Percentiles rank a stretch among this genome's conserved stretches.
Conservation (phyloP, 169 alveolate species). For the Babesia gibsoni region DNA sequence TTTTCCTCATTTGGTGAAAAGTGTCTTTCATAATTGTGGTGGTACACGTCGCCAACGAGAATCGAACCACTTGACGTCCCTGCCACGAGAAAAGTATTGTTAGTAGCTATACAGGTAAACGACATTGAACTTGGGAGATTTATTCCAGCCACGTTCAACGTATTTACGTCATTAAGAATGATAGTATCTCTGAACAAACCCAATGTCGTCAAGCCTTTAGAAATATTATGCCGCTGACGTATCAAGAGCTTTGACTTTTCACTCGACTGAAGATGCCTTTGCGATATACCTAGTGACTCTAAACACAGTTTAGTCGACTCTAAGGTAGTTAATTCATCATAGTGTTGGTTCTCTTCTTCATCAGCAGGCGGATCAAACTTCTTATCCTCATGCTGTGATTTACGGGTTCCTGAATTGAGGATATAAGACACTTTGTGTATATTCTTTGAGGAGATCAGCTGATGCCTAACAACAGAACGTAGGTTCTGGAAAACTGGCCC, state of each 20-base stretch:
- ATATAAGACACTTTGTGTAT: background rate
- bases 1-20: constrained; percentile 36
- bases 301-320: background rate
- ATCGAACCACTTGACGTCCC: constrained; percentile 56
- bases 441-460: background rate
- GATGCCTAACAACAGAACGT: background rate
- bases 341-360: background rate
- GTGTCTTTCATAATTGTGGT: constrained; percentile 33
- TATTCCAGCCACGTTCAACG: background rate
- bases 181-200: constrained; percentile 37
- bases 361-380: background rate
- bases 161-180: background rate
- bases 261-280: background rate
- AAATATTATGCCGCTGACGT: constrained; percentile 25
- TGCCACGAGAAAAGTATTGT: constrained; percentile 15
- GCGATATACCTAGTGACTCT: constrained; percentile 34
- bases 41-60: constrained; percentile 29
- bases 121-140: background rate
- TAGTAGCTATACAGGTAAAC: constrained; percentile 35
- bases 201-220: constrained; percentile 31
- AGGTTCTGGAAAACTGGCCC: background rate
- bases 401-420: background rate
- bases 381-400: background rate
- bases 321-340: background rate
- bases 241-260: background rate